These are phyloP conservation scores for Talaromyces adpressus DNA, from an alignment of 495 filamentous ascomycete genomes.

Conservation along the genomic window DNA sequence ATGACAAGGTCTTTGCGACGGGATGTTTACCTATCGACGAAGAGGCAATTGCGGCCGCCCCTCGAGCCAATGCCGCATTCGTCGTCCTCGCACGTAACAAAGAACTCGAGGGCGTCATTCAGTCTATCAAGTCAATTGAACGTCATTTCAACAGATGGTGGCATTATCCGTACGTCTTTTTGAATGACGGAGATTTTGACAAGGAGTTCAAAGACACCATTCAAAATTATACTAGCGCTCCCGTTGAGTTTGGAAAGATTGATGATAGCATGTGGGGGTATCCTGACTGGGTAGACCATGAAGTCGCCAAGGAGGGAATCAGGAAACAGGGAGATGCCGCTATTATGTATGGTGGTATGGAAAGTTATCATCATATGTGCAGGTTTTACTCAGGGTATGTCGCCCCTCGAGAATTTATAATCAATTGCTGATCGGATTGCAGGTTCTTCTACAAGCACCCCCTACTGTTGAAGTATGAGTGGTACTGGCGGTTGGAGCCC, in stretches of 20 bases:
- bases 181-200: constrained; percentile 97
- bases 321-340: constrained; percentile 92
- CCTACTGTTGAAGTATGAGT: constrained; percentile 92
- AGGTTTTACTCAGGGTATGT: constrained; percentile 94
- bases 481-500: constrained; percentile 99
- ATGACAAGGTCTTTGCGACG: constrained; percentile 92
- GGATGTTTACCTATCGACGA: constrained; percentile 67
- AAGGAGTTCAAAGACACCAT: constrained; percentile 83
- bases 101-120: constrained; percentile 90
- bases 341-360: constrained; percentile 99
- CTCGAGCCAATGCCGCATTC: constrained; percentile 86
- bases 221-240: constrained; percentile 76
- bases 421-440: background rate
- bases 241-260: constrained; percentile 93
- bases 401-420: background rate
- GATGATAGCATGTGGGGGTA: constrained; percentile 89
- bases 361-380: constrained; percentile 98
- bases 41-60: constrained; percentile 43
- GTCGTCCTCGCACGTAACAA: constrained; percentile 96
- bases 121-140: constrained; percentile 96
- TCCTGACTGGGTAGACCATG: constrained; percentile 91
- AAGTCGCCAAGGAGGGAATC: constrained; percentile 92
- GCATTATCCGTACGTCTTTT: constrained; percentile 96
- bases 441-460: constrained; percentile 98
- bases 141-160: constrained; percentile 99